Evolutionary conservation across 2,329 filamentous ascomycete species (phyloP).

Genomic region (Septoria petroselini): DNA sequence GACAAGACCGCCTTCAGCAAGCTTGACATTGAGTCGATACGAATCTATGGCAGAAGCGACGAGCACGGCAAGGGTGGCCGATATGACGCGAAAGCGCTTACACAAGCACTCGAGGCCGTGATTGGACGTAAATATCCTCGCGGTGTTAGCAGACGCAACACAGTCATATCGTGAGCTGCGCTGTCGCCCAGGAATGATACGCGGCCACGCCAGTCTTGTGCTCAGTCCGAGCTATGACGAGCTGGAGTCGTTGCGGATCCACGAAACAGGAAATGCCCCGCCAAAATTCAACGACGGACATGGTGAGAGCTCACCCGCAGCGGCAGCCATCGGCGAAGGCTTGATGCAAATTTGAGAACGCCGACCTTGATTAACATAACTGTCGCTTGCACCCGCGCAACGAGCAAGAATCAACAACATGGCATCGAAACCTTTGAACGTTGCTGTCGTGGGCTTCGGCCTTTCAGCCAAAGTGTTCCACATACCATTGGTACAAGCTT

Average conservation of each 20-base stretch:
- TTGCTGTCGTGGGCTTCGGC: constrained; percentile 60
- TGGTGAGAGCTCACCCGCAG: constrained; percentile 10
- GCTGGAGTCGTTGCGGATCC: constrained; percentile 10
- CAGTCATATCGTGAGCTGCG: constrained; percentile 41
- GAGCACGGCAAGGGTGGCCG: constrained; percentile 55
- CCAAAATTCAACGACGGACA: constrained; percentile 12
- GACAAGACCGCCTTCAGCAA: constrained; percentile 61
- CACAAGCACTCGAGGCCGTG: constrained; percentile 72
- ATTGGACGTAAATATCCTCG: constrained; percentile 63
- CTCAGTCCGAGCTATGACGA: neutral
- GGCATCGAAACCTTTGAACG: constrained; percentile 46
- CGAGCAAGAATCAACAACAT: constrained; percentile 12
- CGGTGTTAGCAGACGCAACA: constrained; percentile 57
- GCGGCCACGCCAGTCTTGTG: neutral
- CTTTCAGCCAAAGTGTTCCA: constrained; percentile 76
- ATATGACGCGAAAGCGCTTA: constrained; percentile 74
- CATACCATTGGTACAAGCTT: constrained; percentile 70
- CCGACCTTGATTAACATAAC: neutral
- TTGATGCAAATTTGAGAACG: constrained; percentile 10
- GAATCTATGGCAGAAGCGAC: constrained; percentile 68
- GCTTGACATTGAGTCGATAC: constrained; percentile 73
- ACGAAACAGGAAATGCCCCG: constrained; percentile 26
- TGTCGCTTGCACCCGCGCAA: neutral
- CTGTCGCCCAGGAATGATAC: neutral
- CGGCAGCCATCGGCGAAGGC: constrained; percentile 14